phyloP scores from a whole-genome alignment of 2,329 filamentous ascomycete genomes.

The Amylocarpus encephaloides region DNA sequence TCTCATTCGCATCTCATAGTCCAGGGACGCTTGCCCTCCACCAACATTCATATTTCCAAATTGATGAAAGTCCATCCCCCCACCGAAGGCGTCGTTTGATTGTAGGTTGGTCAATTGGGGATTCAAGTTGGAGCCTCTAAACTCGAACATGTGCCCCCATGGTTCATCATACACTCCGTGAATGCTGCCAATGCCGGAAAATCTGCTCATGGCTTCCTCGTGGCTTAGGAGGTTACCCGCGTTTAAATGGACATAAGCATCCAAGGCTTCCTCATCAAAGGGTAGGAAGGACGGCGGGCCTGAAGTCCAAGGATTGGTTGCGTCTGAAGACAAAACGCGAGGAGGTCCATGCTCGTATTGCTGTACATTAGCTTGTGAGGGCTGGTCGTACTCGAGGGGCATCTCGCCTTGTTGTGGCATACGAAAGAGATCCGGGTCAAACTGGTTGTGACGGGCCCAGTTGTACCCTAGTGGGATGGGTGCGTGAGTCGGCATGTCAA shows the following conservation, averaged over 20 bases:
- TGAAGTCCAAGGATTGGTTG: conserved; percentile 6
- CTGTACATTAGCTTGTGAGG: conserved; percentile 9
- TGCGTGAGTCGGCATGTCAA: conserved; percentile 18
- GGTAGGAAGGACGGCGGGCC: conserved; percentile 1
- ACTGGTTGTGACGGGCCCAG: conserved; percentile 4
- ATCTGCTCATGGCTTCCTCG: conserved; percentile 12
- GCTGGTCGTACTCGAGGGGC: background rate
- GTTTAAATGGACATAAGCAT: background rate
- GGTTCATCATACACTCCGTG: conserved; percentile 23
- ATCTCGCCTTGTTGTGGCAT: conserved; percentile 1
- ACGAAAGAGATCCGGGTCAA: background rate
- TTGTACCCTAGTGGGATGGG: conserved; percentile 20
- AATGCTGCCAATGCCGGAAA: conserved; percentile 14
- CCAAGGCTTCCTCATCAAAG: background rate
- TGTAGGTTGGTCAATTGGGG: too few species aligned
- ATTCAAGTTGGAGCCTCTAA: background rate
- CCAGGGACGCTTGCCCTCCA: too few species aligned
- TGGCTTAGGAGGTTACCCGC: conserved; percentile 14
- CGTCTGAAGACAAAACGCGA: background rate
- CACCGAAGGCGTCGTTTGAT: too few species aligned
- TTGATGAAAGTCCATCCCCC: too few species aligned
- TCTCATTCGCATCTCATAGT: too few species aligned
- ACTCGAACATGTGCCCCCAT: conserved; percentile 12
- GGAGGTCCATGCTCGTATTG: conserved; percentile 4
- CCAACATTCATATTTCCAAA: too few species aligned